Evolutionary conservation across 495 filamentous ascomycete genomes (phyloP).

Genomic region (Penicillium paxilli): DNA sequence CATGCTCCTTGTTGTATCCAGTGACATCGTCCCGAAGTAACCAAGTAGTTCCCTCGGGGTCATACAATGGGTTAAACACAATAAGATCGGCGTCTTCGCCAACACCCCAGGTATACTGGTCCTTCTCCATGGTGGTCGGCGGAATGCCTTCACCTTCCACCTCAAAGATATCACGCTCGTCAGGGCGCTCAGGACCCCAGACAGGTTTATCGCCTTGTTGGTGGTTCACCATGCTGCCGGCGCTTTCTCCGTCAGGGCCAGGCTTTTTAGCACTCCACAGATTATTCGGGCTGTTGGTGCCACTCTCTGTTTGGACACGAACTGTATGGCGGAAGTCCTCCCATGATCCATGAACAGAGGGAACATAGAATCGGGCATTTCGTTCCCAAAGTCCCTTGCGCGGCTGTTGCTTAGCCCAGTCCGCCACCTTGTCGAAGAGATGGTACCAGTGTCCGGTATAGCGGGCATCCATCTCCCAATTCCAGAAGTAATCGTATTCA

Average conservation of each 20-base stretch:
- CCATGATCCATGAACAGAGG: conserved; percentile 84
- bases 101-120: conserved; percentile 85
- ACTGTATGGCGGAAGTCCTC: conserved; percentile 92
- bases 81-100: conserved; percentile 93
- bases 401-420: conserved; percentile 81
- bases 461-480: conserved; percentile 97
- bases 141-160: conserved; percentile 70
- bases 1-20: conserved; percentile 72
- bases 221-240: conserved; percentile 34
- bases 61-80: conserved; percentile 90
- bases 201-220: conserved; percentile 68
- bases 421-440: conserved; percentile 70
- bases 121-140: conserved; percentile 68
- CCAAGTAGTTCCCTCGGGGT: conserved; percentile 89
- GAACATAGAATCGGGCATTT: conserved; percentile 88
- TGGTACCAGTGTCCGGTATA: conserved; percentile 98
- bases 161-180: conserved; percentile 65
- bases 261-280: conserved; percentile 58
- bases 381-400: conserved; percentile 94
- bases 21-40: conserved; percentile 83
- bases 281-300: conserved; percentile 70
- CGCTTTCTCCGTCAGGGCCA: conserved; percentile 28
- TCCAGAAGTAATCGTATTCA: conserved; percentile 96
- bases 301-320: conserved; percentile 84
- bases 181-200: conserved; percentile 82